Evolutionary conservation across 1,284 basidiomycete genomes (phyloP).

Genomic region (Phellopilus nigrolimitatus): DNA sequence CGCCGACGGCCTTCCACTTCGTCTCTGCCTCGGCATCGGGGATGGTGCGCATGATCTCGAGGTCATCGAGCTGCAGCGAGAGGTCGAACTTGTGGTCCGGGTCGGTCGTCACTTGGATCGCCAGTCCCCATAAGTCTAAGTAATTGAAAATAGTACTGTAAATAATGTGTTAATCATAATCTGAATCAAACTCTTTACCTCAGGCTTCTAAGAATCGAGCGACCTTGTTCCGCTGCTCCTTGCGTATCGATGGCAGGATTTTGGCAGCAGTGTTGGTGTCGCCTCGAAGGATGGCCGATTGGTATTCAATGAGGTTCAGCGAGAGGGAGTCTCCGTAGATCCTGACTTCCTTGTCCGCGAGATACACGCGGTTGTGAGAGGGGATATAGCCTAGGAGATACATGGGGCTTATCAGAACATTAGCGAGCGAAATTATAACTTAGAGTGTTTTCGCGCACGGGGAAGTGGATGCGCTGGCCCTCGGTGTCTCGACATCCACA

Average conservation of each 20-base stretch:
- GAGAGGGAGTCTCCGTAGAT: slow-evolving; percentile 84
- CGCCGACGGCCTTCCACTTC: no score
- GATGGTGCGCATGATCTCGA: slow-evolving; percentile 78
- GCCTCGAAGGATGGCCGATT: no score
- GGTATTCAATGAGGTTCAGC: slow-evolving; percentile 92
- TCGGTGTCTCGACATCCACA: no score
- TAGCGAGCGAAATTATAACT: no score
- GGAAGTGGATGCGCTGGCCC: no score
- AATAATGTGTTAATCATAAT: background rate
- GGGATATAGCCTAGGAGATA: slow-evolving; percentile 98
- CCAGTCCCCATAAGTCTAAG: slow-evolving; percentile 88
- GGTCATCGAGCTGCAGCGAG: slow-evolving; percentile 85
- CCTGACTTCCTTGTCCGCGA: slow-evolving; percentile 90
- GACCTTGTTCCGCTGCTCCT: slow-evolving; percentile 89
- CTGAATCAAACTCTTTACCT: slow-evolving; percentile 42
- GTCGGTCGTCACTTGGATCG: slow-evolving; percentile 85
- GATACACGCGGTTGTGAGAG: slow-evolving; percentile 89
- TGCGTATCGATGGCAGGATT: slow-evolving; percentile 79
- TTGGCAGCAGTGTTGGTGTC: slow-evolving; percentile 84
- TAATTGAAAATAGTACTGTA: background rate
- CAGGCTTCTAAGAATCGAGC: slow-evolving; percentile 95
- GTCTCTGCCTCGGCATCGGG: slow-evolving; percentile 83
- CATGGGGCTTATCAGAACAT: no score
- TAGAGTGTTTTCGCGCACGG: no score
- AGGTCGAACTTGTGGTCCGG: slow-evolving; percentile 96